Percentiles rank a stretch among this genome's conserved stretches.
phyloP scores from a whole-genome alignment of 208 protist species.

The Trypanosoma cruzi region DNA sequence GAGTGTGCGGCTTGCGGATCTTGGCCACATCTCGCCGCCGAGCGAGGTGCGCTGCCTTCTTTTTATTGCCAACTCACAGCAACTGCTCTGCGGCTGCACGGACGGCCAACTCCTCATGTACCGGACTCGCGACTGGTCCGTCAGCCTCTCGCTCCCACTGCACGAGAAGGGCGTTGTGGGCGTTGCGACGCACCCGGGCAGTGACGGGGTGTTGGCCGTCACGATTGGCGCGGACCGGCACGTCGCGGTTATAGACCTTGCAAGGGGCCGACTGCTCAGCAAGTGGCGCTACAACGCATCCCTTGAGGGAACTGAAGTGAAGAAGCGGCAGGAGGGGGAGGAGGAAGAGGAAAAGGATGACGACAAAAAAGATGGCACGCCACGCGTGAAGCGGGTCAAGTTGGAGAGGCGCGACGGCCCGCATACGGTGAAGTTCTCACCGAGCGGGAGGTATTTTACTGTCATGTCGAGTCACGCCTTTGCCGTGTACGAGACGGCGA shows the following conservation, averaged over 20 bases:
- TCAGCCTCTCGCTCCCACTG: conserved; percentile 40
- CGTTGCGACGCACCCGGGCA: conserved; percentile 58
- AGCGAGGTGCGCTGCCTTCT: conserved; percentile 45
- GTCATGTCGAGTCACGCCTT: conserved; percentile 54
- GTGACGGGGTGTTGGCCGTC: conserved; percentile 49
- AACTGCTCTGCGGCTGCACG: conserved; percentile 57
- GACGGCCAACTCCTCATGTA: conserved; percentile 69
- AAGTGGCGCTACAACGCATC: conserved; percentile 76
- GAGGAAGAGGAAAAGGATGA: neutral
- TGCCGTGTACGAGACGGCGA: conserved; percentile 48
- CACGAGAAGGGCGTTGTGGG: conserved; percentile 52
- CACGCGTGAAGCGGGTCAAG: conserved; percentile 16
- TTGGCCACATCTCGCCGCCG: conserved; percentile 64
- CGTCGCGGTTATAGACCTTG: conserved; percentile 67
- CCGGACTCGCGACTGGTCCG: conserved; percentile 68
- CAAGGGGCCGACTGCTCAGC: conserved; percentile 52
- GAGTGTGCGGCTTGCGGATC: conserved; percentile 54
- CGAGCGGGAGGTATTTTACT: conserved; percentile 38
- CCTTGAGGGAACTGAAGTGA: neutral
- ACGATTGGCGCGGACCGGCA: conserved; percentile 59
- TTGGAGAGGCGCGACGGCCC: conserved; percentile 45
- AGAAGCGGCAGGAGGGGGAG: neutral
- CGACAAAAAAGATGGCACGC: neutral
- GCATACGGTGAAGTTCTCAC: conserved; percentile 51
- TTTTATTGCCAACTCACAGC: conserved; percentile 47